Conservation (phyloP, 768 basidiomycete genomes). For the Ramaria sp. region DNA sequence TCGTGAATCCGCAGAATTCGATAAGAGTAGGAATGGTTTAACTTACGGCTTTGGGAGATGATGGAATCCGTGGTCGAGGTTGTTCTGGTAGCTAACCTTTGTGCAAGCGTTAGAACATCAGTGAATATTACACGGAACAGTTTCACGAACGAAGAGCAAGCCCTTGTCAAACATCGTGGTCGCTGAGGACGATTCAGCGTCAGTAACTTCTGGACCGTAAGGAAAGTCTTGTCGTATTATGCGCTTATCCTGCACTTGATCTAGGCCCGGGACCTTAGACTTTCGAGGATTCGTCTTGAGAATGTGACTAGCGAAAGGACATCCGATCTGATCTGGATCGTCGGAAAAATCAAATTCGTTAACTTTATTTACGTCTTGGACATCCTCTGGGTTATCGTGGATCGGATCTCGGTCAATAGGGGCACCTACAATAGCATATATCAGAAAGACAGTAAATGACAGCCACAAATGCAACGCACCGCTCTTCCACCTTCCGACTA, state of each 20-base stretch:
- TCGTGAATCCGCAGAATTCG: background rate
- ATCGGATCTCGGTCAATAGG: slow-evolving; percentile 18
- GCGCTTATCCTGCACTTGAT: slow-evolving; percentile 14
- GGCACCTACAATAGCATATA: slow-evolving; percentile 13
- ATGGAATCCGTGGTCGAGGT: slow-evolving; percentile 21
- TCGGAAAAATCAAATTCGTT: slow-evolving; percentile 19
- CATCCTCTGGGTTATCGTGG: slow-evolving; percentile 16
- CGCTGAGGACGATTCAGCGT: background rate
- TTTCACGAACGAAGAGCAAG: background rate
- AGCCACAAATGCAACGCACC: slow-evolving; percentile 16
- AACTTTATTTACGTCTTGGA: slow-evolving; percentile 16
- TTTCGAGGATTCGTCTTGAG: slow-evolving; percentile 20
- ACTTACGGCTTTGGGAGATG: slow-evolving; percentile 18
- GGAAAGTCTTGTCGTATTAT: slow-evolving; percentile 40
- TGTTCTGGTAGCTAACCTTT: slow-evolving; percentile 16
- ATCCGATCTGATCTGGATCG: no score
- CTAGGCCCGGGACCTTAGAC: slow-evolving; percentile 11
- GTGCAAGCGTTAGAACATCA: background rate
- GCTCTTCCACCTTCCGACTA: slow-evolving; percentile 25
- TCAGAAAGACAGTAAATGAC: background rate
- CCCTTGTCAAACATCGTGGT: background rate
- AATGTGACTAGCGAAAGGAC: slow-evolving; percentile 19
- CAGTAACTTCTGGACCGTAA: slow-evolving; percentile 35
- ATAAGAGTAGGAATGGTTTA: no score
- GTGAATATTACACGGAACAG: background rate